Evolutionary conservation across 495 filamentous ascomycete genomes (phyloP).

Genomic region (Parachaetomium inaequale): DNA sequence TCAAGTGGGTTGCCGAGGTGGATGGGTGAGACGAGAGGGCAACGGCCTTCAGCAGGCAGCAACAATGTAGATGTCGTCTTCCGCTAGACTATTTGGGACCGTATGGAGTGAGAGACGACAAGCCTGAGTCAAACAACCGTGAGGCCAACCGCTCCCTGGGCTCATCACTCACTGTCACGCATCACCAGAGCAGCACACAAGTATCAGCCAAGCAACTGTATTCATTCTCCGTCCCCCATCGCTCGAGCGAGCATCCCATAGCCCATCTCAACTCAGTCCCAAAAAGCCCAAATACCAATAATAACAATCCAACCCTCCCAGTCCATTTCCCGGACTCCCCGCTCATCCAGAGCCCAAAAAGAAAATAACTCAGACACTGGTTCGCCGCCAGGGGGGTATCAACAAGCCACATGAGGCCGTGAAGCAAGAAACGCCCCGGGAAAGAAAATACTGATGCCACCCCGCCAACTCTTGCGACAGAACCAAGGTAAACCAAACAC

Average conservation of each 20-base stretch:
- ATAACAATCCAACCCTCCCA: neutral
- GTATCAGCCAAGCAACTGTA: neutral
- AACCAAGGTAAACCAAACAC: neutral
- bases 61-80: neutral
- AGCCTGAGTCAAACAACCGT: no score
- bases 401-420: conserved; percentile 5
- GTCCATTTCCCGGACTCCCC: neutral
- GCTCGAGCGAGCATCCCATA: no score
- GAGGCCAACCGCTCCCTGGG: no score
- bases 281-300: neutral
- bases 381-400: conserved; percentile 14
- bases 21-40: neutral
- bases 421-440: neutral
- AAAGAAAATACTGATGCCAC: neutral
- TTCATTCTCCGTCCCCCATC: no score
- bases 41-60: neutral
- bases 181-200: neutral
- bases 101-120: no score
- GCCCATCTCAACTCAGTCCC: neutral
- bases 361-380: neutral
- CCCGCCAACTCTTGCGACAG: neutral
- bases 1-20: neutral
- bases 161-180: neutral
- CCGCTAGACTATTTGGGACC: neutral
- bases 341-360: neutral